Evolutionary conservation across 2,329 filamentous ascomycete species (phyloP), one percentile per base, ranked within the genome.

Genomic region (Calonectria honghensis): DNA sequence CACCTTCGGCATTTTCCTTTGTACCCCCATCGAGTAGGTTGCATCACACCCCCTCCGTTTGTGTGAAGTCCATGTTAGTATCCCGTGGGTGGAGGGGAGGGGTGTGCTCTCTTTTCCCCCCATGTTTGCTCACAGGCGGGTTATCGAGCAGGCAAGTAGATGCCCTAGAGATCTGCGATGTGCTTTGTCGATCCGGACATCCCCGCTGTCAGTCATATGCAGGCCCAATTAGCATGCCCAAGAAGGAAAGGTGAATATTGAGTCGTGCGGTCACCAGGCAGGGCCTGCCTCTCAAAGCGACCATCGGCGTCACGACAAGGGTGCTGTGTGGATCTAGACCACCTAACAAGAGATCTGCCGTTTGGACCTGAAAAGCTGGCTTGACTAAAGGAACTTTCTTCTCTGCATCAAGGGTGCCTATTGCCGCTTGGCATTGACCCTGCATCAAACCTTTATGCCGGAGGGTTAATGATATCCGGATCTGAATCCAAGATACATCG

Each of bases 131-230:
- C 57, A 61, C 32, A 18, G 35, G 24, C 24, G 37, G 9, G n/a
- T 16, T 41, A 24, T 24, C 24, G 27, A 31, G 31, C 29, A 20
- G 51, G n/a, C 14, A 29, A 35, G 16, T n/a, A 24, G 45, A 29
- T 14, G 39, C 57, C 16, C 37, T 14, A 13, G 24, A 10, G 57
- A 63, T 63, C 57, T 18, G 57, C 57, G 4, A 63, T 37, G 27
- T 29, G 57, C 39, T 27, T 14, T 29, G 37, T 39, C 27, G 57
- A 63, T 63, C 57, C 57, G 57, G 57, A 63, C 57, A 41, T 45
- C 57, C 37, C 57, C 57, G 35, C 57, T 63, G 57, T 63, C 37
- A 63, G 57, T 41, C 16, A 39, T 39, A 7, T 41, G 57, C 24
- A 63, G 11, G 57, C 37, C 31, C 35, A 14, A 63, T 41, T 41